Evolutionary conservation across 2,329 filamentous ascomycete species (phyloP), one percentile per base, ranked within the genome.

Genomic region (Dothideomycetes sp.): DNA sequence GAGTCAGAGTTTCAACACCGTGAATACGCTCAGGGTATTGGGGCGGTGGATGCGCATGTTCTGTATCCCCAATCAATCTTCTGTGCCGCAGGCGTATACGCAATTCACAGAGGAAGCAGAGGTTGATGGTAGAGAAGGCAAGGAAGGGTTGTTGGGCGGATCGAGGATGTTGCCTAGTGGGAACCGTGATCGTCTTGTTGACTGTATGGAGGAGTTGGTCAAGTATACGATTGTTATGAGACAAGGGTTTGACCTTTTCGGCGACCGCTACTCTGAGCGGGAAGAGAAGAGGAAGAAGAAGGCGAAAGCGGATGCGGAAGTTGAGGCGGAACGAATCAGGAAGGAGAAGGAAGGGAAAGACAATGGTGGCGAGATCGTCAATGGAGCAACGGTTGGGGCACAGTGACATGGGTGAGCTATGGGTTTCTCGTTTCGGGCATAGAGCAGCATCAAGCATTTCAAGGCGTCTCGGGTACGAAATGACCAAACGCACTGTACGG

Each of bases 1-100:
- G 0, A 77, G 72, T 0, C 78, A 81, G 52, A 75, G 69, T 0
- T 82, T 82, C 61, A 82, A 83, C 48, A 71, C 75, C 0, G 75
- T 81, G 7, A 82, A 81, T 50, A 69, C 69, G 1, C 60, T 82
- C n/a, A 68, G 77, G 0, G 69, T 81, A 9, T 63, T 82, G 0
- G 78, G 78, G 0, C 68, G 78, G 0, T 82, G 77, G 78, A 81
- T 81, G 77, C 68, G 76, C 31, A 80, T 81, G 75, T 80, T 79
- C 46, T 62, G 69, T 1, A 79, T 81, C 18, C 74, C 76, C 0
- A 82, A 82, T 51, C 78, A 82, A 53, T 74, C 69, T 17, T 77
- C 72, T 0, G 65, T 82, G 2, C 78, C 78, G 0, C 71, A 64
- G 52, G 79, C 77, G 0, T 81, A 76, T 45, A 80, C 67, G 4